These are phyloP conservation scores for Gillenia trifoliata DNA, from an alignment of 306 rosid genomes.

Conservation along the genomic window DNA sequence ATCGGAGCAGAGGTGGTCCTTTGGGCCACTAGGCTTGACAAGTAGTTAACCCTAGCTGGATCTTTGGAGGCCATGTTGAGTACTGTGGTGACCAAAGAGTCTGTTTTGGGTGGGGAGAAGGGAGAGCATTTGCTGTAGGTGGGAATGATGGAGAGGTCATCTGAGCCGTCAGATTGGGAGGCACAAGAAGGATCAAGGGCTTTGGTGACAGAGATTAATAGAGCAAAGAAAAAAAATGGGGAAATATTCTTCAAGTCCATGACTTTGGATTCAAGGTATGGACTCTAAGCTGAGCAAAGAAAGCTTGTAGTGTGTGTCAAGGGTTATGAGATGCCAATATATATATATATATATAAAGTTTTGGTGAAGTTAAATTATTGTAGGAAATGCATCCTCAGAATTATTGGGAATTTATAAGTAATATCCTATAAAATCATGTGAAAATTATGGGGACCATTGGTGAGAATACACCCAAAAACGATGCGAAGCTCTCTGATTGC, in stretches of 20 bases:
- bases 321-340: conserved; percentile 5
- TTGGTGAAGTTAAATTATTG: conserved; percentile 15
- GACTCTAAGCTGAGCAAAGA: conserved; percentile 10
- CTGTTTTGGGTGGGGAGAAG: conserved; percentile 50
- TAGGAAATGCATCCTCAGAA: conserved; percentile 10
- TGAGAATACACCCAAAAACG: neutral
- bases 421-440: neutral
- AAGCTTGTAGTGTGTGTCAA: conserved; percentile 16
- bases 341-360: neutral
- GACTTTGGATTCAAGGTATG: conserved; percentile 3
- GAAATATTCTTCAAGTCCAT: conserved; percentile 38
- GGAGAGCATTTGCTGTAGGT: conserved; percentile 87
- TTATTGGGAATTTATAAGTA: neutral
- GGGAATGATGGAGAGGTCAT: conserved; percentile 62
- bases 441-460: neutral
- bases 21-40: conserved; percentile 46
- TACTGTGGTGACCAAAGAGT: conserved; percentile 51
- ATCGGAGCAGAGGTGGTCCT: conserved; percentile 58
- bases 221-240: conserved; percentile 23
- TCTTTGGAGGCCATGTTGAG: conserved; percentile 77
- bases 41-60: conserved; percentile 51
- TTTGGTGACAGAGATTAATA: conserved; percentile 14
- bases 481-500: neutral
- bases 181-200: conserved; percentile 61
- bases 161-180: conserved; percentile 31